Base-by-base conservation (phyloP, 768 basidiomycete genomes). In the Pleurotus salmoneostramineus region DNA sequence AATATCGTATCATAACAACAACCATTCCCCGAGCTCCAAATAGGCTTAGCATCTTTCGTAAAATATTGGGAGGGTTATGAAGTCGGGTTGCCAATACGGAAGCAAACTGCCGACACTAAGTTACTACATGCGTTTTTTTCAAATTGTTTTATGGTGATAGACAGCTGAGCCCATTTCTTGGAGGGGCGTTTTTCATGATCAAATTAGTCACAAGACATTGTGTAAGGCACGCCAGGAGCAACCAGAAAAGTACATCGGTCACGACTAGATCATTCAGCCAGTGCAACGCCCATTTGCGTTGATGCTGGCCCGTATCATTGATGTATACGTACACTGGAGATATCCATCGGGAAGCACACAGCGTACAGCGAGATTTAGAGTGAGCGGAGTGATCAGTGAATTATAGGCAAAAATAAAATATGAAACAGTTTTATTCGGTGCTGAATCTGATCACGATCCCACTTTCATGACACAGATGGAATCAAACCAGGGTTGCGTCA, bases 401-500 rank as follows among this genome's bases (percentile, higher is more conserved):
- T 45, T 11, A 14, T 45, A 6, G 4, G 6, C 3, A 21, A 31
- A 55, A 55, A 55, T 17, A 42, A 55, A 11, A 42, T 55, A 42
- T 55, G 52, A 55, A 55, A 55, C 52, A 43, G 36, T 42, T 44
- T 15, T 10, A 43, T 52, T 52, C 33, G 43, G n/a, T 55, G 40
- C 52, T 55, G 52, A 55, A 55, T 55, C 52, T 55, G 52, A 55
- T 55, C 52, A 40, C 52, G 52, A 55, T 55, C 52, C 52, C 11
- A 42, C n/a, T 52, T 27, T 55, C 37, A 55, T 55, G 52, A 55
- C 52, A 55, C 52, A 55, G 52, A 55, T 55, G 52, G 52, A 55
- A 55, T 55, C 52, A 55, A 55, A 55, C 52, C 52, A 55, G 52
- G 52, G 52, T 43, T 55, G 52, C 52, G 52, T 49, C 48, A 45